A percentile compares a stretch with the other conserved stretches of the same genome.
These are phyloP conservation scores for Funneliformis mosseae DNA, from an alignment of 192 early-diverging fungal genomes.

Conservation along the genomic window DNA sequence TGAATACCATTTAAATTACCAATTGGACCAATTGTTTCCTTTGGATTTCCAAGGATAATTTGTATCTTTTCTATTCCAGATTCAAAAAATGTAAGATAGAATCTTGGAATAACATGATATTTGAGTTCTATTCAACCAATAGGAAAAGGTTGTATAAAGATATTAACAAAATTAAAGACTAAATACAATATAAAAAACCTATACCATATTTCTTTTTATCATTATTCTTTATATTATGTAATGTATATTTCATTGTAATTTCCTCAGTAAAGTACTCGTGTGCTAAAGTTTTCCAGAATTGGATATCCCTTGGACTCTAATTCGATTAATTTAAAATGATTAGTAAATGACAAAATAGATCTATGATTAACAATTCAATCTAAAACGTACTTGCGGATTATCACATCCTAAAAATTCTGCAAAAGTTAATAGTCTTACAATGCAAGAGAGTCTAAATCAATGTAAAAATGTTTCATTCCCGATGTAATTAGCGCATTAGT, in stretches of 20 bases:
- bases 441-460: background rate
- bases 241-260: background rate
- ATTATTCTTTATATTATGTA: background rate
- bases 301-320: background rate
- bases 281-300: background rate
- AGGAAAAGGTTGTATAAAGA: background rate
- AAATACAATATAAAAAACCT: background rate
- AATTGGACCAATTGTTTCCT: background rate
- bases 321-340: background rate
- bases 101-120: background rate
- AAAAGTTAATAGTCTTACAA: background rate
- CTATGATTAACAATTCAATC: background rate
- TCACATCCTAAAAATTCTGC: background rate
- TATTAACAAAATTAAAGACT: background rate
- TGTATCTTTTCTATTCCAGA: background rate
- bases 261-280: background rate
- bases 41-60: background rate
- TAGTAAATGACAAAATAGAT: background rate
- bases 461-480: background rate
- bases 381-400: background rate
- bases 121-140: background rate
- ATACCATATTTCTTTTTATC: background rate
- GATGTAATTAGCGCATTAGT: background rate
- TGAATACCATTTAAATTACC: background rate
- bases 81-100: background rate